A percentile compares a stretch with the other conserved stretches of the same genome.
Conservation (phyloP, 257 asterid species). For the Echites panduratus region DNA sequence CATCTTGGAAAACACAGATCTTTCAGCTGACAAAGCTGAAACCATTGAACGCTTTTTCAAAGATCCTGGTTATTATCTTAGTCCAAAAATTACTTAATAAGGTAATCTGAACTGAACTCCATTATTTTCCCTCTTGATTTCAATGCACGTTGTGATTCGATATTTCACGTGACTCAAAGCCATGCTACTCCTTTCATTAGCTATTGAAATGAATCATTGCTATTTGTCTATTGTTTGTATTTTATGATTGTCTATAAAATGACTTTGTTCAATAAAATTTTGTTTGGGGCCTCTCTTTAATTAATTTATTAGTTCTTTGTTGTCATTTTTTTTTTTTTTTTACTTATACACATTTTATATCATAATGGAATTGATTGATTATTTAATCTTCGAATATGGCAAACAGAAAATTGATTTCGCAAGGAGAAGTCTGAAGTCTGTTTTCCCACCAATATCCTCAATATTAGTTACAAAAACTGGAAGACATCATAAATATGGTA, state of each 20-base stretch:
- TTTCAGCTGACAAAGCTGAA: slow-evolving; percentile 84
- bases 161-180: background rate
- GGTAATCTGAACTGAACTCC: background rate
- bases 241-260: too few relatives aligned
- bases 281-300: too few relatives aligned
- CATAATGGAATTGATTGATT: too few relatives aligned
- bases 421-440: background rate
- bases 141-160: background rate
- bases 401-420: background rate
- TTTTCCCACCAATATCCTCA: background rate
- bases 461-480: background rate
- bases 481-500: background rate
- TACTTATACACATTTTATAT: too few relatives aligned
- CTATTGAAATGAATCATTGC: background rate
- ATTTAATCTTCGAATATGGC: background rate
- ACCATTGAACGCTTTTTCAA: slow-evolving; percentile 68
- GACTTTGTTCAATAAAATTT: too few relatives aligned
- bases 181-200: background rate
- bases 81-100: slow-evolving; percentile 45
- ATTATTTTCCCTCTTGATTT: background rate
- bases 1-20: slow-evolving; percentile 81
- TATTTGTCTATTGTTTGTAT: too few relatives aligned
- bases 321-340: too few relatives aligned
- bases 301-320: too few relatives aligned
- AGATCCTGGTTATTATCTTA: slow-evolving; percentile 70